Evolutionary conservation across 2,329 filamentous ascomycete species (phyloP).

Genomic region (Verticillium isaacii): DNA sequence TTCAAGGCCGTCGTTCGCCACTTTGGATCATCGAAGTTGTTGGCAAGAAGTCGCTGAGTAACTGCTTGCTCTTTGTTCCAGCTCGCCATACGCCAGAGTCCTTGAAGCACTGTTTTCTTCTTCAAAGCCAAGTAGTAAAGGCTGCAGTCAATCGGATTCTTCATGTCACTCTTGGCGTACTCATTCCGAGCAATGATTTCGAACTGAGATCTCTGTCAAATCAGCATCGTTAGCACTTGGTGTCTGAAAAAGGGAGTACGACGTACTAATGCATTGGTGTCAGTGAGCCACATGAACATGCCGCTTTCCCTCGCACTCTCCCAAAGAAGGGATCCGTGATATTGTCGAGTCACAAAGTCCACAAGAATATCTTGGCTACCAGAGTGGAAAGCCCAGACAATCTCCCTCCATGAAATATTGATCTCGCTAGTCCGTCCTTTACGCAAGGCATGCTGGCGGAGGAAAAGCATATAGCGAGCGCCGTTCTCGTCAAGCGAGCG

Average conservation of each 20-base stretch:
- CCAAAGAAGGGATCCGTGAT: constrained; percentile 78
- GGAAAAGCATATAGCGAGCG: constrained; percentile 81
- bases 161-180: constrained; percentile 81
- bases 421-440: constrained; percentile 60
- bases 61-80: constrained; percentile 83
- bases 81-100: constrained; percentile 88
- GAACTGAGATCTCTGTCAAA: constrained; percentile 64
- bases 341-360: constrained; percentile 77
- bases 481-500: constrained; percentile 89
- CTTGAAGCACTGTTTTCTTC: constrained; percentile 87
- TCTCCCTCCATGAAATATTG: constrained; percentile 71
- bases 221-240: constrained; percentile 17
- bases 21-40: constrained; percentile 81
- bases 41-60: constrained; percentile 76
- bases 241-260: constrained; percentile 7
- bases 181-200: constrained; percentile 90
- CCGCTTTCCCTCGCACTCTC: constrained; percentile 79
- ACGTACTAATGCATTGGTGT: constrained; percentile 69
- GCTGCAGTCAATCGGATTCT: constrained; percentile 86
- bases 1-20: constrained; percentile 90
- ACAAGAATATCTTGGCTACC: constrained; percentile 83
- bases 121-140: constrained; percentile 85
- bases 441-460: constrained; percentile 72
- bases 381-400: constrained; percentile 81
- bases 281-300: constrained; percentile 91